Evolutionary conservation across 73 alveolate species (phyloP).

Genomic region (Paramecium tetraurelia): DNA sequence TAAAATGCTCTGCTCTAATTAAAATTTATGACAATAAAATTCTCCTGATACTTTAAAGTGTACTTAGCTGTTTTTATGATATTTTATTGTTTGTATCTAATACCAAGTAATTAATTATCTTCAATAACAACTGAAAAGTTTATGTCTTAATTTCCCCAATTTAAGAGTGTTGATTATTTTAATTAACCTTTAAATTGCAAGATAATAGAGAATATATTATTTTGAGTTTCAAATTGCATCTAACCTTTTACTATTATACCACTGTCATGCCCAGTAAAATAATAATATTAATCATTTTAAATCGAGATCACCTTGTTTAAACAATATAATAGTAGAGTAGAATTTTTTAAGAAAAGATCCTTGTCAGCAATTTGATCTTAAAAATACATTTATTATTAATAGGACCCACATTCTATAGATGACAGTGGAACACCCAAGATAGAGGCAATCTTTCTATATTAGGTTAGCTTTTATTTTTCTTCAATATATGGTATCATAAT

Average conservation of each 20-base stretch:
- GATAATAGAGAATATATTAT: not conserved
- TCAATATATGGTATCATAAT: not conserved
- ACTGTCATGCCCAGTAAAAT: not conserved
- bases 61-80: not conserved
- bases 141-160: not conserved
- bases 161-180: not conserved
- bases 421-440: not conserved
- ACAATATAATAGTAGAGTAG: not conserved
- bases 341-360: not conserved
- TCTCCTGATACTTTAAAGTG: not conserved
- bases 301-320: not conserved
- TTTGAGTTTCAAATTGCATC: not conserved
- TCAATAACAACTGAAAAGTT: not conserved
- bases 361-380: not conserved
- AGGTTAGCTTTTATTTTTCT: not conserved
- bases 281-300: constrained; percentile 18
- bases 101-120: not conserved
- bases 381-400: not conserved
- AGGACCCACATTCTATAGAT: not conserved
- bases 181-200: not conserved
- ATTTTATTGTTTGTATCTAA: not conserved
- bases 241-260: not conserved
- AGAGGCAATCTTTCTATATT: not conserved
- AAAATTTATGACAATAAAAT: not conserved
- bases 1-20: not conserved